Evolutionary conservation across 495 filamentous ascomycete genomes (phyloP), one percentile per base, ranked within the genome.

Genomic region (Penicillium diatomitis): DNA sequence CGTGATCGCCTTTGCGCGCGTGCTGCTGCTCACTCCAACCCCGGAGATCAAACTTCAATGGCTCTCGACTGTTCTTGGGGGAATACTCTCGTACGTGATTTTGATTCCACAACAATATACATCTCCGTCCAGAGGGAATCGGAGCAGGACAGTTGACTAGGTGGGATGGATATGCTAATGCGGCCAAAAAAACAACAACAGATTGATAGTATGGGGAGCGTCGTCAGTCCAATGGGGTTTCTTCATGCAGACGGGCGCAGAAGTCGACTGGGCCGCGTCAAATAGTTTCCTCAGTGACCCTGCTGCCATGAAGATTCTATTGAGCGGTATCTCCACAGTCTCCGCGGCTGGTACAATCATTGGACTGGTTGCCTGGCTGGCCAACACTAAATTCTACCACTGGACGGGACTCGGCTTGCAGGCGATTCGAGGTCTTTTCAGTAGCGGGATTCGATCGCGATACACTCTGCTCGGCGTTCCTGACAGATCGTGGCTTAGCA

Each of bases 301-400:
- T 6, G 66, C 67, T 5, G 69, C 68, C 31, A 69, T 70, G 62
- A 70, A 70, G 41, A 64, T 72, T 46, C 50, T 72, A n/a, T 54
- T 72, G 44, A 70, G 61, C 32, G 69, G 69, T 6, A 62, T 70
- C 32, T 60, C 57, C 6, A 70, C 62, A 27, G 62, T 72, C 5
- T 58, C 58, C 8, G 58, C 66, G 3, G 67, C 68, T 0, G 52
- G 53, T 7, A 66, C 58, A 0, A 51, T 65, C 9, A 42, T 80
- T 8, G 47, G 51, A n/a, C 43, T 64, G 2, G 41, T 63, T 5
- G 53, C 68, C 0, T 69, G 60, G 60, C 34, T 68, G 32, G 35
- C 60, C 30, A 58, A 59, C 44, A 53, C 65, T 4, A 39, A 58
- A 8, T 43, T 71, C 20, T 67, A 71, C 41, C 54, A 59, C 35